phyloP scores from a whole-genome alignment of 2,329 filamentous ascomycete genomes.

The Rutstroemia sp. region DNA sequence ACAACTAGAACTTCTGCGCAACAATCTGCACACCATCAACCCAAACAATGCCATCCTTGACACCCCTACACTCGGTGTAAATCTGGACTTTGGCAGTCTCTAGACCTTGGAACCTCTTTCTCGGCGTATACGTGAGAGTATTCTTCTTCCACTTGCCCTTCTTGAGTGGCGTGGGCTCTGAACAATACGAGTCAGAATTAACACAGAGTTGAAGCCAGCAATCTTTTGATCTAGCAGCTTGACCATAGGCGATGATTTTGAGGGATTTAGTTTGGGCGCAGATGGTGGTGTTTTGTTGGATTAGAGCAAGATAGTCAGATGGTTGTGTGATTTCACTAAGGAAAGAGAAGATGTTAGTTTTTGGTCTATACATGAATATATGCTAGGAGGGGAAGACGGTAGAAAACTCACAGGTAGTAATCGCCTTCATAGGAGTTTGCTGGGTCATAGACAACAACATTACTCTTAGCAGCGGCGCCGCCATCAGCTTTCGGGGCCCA shows the following conservation, averaged over 20 bases:
- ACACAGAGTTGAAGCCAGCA: constrained; percentile 8
- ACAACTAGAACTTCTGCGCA: background rate
- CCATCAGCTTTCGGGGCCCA: constrained; percentile 1
- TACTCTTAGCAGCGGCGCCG: background rate
- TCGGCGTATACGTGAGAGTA: background rate
- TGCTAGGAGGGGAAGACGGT: background rate
- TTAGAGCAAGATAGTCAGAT: background rate
- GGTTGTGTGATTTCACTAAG: constrained; percentile 3
- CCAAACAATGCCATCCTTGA: background rate
- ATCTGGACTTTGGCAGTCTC: background rate
- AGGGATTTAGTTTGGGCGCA: background rate
- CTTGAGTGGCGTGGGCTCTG: background rate
- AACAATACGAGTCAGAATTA: constrained; percentile 4
- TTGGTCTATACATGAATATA: background rate
- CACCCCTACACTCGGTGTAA: constrained; percentile 4
- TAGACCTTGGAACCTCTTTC: background rate
- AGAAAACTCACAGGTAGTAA: background rate
- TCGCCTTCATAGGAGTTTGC: background rate
- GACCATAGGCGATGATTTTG: background rate
- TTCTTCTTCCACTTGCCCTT: constrained; percentile 10
- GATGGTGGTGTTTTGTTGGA: constrained; percentile 5
- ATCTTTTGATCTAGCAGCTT: background rate
- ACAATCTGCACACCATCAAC: constrained; percentile 1
- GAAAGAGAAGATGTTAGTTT: background rate
- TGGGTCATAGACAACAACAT: constrained; percentile 1